Evolutionary conservation across 495 filamentous ascomycete genomes (phyloP).

Genomic region (Filosporella fistucella): DNA sequence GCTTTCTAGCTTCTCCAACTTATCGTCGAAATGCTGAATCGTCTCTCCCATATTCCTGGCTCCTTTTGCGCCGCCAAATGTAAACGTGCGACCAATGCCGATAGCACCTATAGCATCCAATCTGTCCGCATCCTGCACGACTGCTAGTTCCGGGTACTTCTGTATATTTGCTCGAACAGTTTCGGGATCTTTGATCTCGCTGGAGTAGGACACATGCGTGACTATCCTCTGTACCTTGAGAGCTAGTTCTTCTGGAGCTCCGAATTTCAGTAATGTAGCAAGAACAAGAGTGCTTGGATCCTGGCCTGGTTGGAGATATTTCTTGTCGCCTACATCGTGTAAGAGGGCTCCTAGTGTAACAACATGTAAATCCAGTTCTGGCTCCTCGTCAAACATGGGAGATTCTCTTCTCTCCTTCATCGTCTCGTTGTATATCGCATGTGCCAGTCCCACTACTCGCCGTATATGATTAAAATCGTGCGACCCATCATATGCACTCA

Average conservation of each 20-base stretch:
- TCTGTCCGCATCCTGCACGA: constrained; percentile 89
- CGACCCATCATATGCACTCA: constrained; percentile 77
- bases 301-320: constrained; percentile 58
- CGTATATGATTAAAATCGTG: constrained; percentile 83
- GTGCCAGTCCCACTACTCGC: constrained; percentile 71
- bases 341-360: constrained; percentile 72
- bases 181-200: constrained; percentile 57
- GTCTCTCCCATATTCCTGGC: constrained; percentile 48
- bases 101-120: constrained; percentile 86
- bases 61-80: constrained; percentile 57
- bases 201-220: constrained; percentile 71
- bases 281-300: constrained; percentile 50
- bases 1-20: constrained; percentile 63
- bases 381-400: constrained; percentile 17
- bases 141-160: constrained; percentile 65
- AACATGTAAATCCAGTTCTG: constrained; percentile 44
- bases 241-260: constrained; percentile 50
- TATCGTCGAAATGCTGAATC: constrained; percentile 76
- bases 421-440: constrained; percentile 43
- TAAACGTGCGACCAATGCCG: constrained; percentile 75
- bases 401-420: constrained; percentile 29
- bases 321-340: constrained; percentile 85
- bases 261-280: constrained; percentile 51
- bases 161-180: constrained; percentile 37
- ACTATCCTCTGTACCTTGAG: constrained; percentile 62